Conservation (phyloP, 2,329 filamentous ascomycete species). For the Lachnellula occidentalis region DNA sequence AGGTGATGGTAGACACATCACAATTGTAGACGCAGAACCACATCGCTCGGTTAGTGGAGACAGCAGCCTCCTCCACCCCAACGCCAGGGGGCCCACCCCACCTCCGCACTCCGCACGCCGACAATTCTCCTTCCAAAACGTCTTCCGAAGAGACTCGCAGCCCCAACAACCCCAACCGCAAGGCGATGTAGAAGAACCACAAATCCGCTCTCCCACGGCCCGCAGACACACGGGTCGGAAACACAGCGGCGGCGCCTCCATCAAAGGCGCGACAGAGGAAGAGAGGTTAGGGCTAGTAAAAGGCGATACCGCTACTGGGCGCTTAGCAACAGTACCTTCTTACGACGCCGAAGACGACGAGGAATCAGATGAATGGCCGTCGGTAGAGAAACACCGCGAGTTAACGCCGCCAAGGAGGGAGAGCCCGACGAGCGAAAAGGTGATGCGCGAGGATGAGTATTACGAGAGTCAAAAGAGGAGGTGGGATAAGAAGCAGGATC, state of each 20-base stretch:
- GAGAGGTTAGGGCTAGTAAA: slow-evolving; percentile 79
- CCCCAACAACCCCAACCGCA: slow-evolving; percentile 6
- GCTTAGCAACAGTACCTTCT: slow-evolving; percentile 10
- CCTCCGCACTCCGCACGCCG: slow-evolving; percentile 59
- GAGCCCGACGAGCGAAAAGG: slow-evolving; percentile 1
- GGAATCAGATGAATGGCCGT: slow-evolving; percentile 9
- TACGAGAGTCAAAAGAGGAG: slow-evolving; percentile 16
- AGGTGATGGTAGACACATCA: slow-evolving; percentile 39
- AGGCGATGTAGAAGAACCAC: slow-evolving; percentile 16
- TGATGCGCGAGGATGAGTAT: slow-evolving; percentile 8
- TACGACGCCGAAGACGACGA: slow-evolving; percentile 23
- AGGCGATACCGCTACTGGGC: slow-evolving; percentile 47
- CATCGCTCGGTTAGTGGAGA: slow-evolving; percentile 17
- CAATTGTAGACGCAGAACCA: slow-evolving; percentile 36
- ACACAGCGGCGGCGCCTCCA: slow-evolving; percentile 32
- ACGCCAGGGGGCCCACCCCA: slow-evolving; percentile 44
- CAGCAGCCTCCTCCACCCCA: slow-evolving; percentile 17
- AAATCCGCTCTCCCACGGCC: slow-evolving; percentile 32
- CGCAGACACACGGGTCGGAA: slow-evolving; percentile 35
- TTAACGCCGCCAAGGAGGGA: slow-evolving; percentile 17
- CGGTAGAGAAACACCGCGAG: slow-evolving; percentile 9
- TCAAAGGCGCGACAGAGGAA: slow-evolving; percentile 67
- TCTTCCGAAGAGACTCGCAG: slow-evolving; percentile 47
- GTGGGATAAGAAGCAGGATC: slow-evolving; percentile 5
- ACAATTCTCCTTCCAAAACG: slow-evolving; percentile 89